Base-by-base conservation (phyloP, 495 filamentous ascomycete species). In the Xylaria telfairii region DNA sequence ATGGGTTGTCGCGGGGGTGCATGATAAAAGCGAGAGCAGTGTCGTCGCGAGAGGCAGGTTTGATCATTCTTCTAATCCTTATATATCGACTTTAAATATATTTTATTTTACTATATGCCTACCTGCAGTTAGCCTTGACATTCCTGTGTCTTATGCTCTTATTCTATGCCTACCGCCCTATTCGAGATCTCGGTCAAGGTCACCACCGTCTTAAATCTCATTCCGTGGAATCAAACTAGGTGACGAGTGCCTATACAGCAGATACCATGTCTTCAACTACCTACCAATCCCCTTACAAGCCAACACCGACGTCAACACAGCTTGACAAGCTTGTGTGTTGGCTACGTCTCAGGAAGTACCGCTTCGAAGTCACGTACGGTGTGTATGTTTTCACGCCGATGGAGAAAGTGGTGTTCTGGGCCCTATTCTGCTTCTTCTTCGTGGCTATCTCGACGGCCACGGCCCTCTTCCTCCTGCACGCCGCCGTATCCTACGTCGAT, bases 311-410 rank as follows among this genome's bases (percentile, higher is more conserved):
- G 4, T 71, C 71, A 32, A 57, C 67, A 4, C 60, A 64, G 8
- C 34, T 77, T 13, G 69, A 78, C 28, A 65, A 42, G 37, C 46
- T 77, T 41, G 49, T 71, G 44, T 70, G 77, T 26, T 83, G 81
- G 81, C 68, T 81, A n/a, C 74, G 81, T 67, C 79, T 84, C 63
- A 84, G 84, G 79, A 83, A 82, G 72, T 84, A 85, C 74, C 83
- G 83, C 67, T 74, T 86, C 30, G 83, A 86, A 28, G 83, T 85
- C 17, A 83, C 83, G 5, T 79, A 81, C 34, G 80, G 79, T 70
- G 78, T 84, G 3, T 85, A 86, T 73, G 82, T 85, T 54, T 85
- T 77, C 68, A 84, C 83, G 26, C 83, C 83, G 1, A 67, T 75
- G 47, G 84, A 86, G 72, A 85, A 84, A 73, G 75, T 79, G 59